Evolutionary conservation across 805 yeast species (phyloP).

Genomic region (Candida insectalens): DNA sequence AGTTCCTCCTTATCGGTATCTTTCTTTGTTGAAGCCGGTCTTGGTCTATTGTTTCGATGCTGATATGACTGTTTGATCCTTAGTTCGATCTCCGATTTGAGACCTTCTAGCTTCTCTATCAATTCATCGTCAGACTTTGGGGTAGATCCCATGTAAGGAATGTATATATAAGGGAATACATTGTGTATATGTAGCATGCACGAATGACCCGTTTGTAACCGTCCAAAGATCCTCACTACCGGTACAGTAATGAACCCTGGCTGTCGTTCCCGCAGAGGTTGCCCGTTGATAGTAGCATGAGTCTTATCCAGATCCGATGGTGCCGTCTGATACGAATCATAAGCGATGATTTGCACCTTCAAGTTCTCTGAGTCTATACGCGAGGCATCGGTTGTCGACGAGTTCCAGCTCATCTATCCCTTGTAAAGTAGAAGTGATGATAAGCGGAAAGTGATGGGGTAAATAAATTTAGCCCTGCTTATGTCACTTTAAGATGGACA

Average conservation of each 20-base stretch:
- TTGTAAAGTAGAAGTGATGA: too few species aligned
- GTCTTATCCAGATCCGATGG: slow-evolving; percentile 47
- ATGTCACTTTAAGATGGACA: not conserved
- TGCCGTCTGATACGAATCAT: slow-evolving; percentile 53
- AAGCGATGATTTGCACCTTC: slow-evolving; percentile 48
- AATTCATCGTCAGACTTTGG: slow-evolving; percentile 14
- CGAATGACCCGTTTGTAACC: slow-evolving; percentile 48
- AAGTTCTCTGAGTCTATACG: slow-evolving; percentile 10
- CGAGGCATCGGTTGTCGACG: slow-evolving; percentile 4
- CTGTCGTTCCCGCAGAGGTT: slow-evolving; percentile 5
- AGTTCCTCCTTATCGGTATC: slow-evolving; percentile 4
- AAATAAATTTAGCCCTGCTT: not conserved
- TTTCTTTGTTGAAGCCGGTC: too few species aligned
- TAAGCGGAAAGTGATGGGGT: not conserved
- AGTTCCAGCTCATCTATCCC: not conserved
- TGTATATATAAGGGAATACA: slow-evolving; percentile 69
- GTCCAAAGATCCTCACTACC: slow-evolving; percentile 68
- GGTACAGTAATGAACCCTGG: slow-evolving; percentile 47
- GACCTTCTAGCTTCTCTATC: slow-evolving; percentile 25
- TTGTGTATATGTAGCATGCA: slow-evolving; percentile 72
- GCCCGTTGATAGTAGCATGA: slow-evolving; percentile 22
- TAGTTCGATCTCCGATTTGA: slow-evolving; percentile 37
- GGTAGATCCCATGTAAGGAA: slow-evolving; percentile 43
- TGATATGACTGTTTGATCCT: slow-evolving; percentile 30
- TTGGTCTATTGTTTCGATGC: too few species aligned